These are phyloP conservation scores for Boletales sp. DNA, from an alignment of 768 basidiomycete species.

Conservation along the genomic window DNA sequence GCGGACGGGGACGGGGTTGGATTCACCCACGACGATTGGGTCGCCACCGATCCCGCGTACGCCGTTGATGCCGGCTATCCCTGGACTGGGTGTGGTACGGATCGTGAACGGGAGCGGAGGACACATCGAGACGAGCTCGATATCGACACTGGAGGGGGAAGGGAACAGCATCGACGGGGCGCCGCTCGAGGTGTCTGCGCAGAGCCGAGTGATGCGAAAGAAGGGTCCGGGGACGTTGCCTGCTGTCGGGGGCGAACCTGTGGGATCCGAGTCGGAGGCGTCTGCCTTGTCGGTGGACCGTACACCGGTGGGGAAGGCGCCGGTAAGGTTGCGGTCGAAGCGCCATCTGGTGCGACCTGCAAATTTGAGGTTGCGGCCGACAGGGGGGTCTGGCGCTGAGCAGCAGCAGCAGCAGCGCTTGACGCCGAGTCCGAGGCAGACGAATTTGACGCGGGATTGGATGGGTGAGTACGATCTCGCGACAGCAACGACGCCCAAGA, in stretches of 20 bases:
- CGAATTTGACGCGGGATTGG: constrained; percentile 51
- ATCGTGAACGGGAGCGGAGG: constrained; percentile 34
- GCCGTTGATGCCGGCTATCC: constrained; percentile 27
- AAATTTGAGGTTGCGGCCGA: constrained; percentile 42
- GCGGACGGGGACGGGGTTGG: constrained; percentile 11
- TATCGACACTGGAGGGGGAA: constrained; percentile 26
- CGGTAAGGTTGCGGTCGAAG: constrained; percentile 49
- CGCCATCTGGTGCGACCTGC: constrained; percentile 45
- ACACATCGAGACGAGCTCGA: constrained; percentile 27
- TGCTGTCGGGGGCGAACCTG: neutral
- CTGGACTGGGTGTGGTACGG: constrained; percentile 13
- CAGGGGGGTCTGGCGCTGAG: constrained; percentile 11
- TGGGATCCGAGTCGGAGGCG: constrained; percentile 27
- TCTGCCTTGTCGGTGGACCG: constrained; percentile 37
- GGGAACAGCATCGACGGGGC: constrained; percentile 10
- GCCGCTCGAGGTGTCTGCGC: constrained; percentile 27
- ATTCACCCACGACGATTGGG: constrained; percentile 38
- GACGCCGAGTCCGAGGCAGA: constrained; percentile 43
- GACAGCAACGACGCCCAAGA: constrained; percentile 52
- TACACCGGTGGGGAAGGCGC: constrained; percentile 34
- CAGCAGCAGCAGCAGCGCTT: constrained; percentile 29
- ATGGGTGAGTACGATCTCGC: constrained; percentile 45
- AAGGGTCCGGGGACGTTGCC: constrained; percentile 18
- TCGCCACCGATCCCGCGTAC: constrained; percentile 40
- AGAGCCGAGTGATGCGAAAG: constrained; percentile 34